phyloP scores from a whole-genome alignment of 2,329 filamentous ascomycete species.

The Fusarium protoensiforme region DNA sequence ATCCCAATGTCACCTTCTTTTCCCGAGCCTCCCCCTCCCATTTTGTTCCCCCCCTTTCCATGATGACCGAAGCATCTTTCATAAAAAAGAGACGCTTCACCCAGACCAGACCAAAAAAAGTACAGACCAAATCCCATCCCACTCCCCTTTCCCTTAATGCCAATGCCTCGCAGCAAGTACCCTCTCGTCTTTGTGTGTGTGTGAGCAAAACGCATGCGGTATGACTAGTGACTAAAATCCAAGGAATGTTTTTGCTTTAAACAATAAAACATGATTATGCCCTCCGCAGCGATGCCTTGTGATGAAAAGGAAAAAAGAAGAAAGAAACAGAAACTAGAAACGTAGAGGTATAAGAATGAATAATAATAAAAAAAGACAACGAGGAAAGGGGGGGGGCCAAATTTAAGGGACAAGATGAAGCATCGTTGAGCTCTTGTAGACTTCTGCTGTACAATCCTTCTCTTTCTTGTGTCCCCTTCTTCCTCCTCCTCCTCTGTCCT shows the following conservation, averaged over 20 bases:
- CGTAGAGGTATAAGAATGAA: neutral
- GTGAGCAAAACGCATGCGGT: conserved; percentile 16
- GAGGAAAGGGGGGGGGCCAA: conserved; percentile 23
- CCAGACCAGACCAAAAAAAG: neutral
- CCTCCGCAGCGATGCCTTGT: conserved; percentile 26
- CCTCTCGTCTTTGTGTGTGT: conserved; percentile 36
- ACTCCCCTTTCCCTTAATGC: conserved; percentile 14
- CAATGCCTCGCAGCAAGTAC: conserved; percentile 43
- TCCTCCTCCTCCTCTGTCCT: conserved; percentile 7
- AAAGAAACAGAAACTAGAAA: conserved; percentile 8
- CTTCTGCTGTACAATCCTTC: neutral
- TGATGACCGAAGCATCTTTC: neutral
- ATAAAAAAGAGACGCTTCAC: neutral
- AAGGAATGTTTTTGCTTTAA: conserved; percentile 20
- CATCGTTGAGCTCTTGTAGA: conserved; percentile 6
- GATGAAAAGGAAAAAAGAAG: conserved; percentile 13
- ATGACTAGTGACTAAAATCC: conserved; percentile 14
- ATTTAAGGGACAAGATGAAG: conserved; percentile 15
- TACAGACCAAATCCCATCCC: neutral
- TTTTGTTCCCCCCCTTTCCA: neutral
- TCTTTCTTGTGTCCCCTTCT: conserved; percentile 5
- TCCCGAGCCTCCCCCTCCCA: neutral
- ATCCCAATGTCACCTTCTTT: neutral
- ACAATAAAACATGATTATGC: conserved; percentile 22
- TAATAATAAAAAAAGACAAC: conserved; percentile 21